Evolutionary conservation across 148 eudicot species (phyloP).

Genomic region (Selenicereus undatus): DNA sequence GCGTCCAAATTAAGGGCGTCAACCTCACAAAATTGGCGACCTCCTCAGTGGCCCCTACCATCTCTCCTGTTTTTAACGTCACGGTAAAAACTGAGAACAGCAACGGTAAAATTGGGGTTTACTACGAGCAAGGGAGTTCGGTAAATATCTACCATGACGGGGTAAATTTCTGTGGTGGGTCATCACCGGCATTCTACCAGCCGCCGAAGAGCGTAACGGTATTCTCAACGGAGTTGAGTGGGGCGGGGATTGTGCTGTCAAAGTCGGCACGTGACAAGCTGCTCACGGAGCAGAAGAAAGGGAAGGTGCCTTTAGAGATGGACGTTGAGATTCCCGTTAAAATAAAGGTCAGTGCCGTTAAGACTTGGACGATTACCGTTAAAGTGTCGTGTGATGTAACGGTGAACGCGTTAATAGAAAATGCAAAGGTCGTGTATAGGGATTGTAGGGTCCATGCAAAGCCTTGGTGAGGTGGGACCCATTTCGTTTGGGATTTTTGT

Average conservation of each 20-base stretch:
- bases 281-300: slow-evolving; percentile 28
- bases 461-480: slow-evolving; percentile 42
- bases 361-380: slow-evolving; percentile 59
- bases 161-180: slow-evolving; percentile 45
- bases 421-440: slow-evolving; percentile 53
- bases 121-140: slow-evolving; percentile 47
- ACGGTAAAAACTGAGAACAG: slow-evolving; percentile 48
- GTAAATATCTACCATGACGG: slow-evolving; percentile 43
- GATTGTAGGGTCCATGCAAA: slow-evolving; percentile 47
- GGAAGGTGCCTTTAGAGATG: slow-evolving; percentile 48
- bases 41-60: slow-evolving; percentile 3
- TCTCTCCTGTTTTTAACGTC: slow-evolving; percentile 63
- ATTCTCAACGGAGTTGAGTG: slow-evolving; percentile 44
- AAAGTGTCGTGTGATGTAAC: slow-evolving; percentile 54
- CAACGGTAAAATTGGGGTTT: slow-evolving; percentile 60
- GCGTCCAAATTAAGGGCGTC: slow-evolving; percentile 45
- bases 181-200: slow-evolving; percentile 61
- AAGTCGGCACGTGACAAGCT: slow-evolving; percentile 34
- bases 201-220: slow-evolving; percentile 49
- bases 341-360: slow-evolving; percentile 56
- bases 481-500: not conserved
- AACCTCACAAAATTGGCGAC: slow-evolving; percentile 38
- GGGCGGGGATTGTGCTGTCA: slow-evolving; percentile 46
- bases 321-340: slow-evolving; percentile 52
- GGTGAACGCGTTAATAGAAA: slow-evolving; percentile 41